These are phyloP conservation scores for Coemansia sp. DNA, from an alignment of 192 early-diverging fungal species.

Conservation along the genomic window DNA sequence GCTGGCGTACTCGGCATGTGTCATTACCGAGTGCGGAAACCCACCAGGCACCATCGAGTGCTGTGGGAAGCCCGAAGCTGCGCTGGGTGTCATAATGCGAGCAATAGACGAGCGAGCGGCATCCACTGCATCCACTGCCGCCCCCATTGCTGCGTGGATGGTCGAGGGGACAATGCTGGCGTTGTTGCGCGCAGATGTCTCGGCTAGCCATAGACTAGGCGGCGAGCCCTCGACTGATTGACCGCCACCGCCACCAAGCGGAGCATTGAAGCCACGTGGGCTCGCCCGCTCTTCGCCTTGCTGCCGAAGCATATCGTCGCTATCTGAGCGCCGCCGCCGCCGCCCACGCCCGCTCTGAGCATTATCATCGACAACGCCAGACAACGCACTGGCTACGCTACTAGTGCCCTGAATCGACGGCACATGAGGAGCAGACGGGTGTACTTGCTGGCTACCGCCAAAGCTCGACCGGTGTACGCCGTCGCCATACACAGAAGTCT, in stretches of 20 bases:
- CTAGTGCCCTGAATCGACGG: background rate
- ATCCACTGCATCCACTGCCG: conserved; percentile 34
- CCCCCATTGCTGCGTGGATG: conserved; percentile 44
- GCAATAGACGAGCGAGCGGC: conserved; percentile 39
- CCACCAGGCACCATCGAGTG: conserved; percentile 43
- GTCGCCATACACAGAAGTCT: background rate
- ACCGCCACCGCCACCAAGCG: background rate
- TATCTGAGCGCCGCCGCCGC: conserved; percentile 50
- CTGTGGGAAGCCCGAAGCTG: conserved; percentile 24
- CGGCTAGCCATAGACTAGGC: conserved; percentile 46
- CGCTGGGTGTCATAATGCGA: conserved; percentile 40
- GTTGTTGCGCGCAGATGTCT: conserved; percentile 15
- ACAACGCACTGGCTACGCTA: background rate
- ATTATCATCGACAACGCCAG: background rate
- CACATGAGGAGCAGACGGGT: background rate
- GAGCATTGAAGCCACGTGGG: conserved; percentile 39
- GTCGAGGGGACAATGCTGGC: conserved; percentile 31
- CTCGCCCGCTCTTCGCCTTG: conserved; percentile 55
- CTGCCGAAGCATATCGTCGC: conserved; percentile 41
- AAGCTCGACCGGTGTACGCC: background rate
- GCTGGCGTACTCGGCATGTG: conserved; percentile 1
- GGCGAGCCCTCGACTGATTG: conserved; percentile 16
- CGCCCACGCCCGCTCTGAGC: conserved; percentile 12
- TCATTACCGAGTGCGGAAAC: conserved; percentile 16
- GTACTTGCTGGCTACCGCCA: background rate